phyloP scores from a whole-genome alignment of 75 land plant species.

The Picea glauca region DNA sequence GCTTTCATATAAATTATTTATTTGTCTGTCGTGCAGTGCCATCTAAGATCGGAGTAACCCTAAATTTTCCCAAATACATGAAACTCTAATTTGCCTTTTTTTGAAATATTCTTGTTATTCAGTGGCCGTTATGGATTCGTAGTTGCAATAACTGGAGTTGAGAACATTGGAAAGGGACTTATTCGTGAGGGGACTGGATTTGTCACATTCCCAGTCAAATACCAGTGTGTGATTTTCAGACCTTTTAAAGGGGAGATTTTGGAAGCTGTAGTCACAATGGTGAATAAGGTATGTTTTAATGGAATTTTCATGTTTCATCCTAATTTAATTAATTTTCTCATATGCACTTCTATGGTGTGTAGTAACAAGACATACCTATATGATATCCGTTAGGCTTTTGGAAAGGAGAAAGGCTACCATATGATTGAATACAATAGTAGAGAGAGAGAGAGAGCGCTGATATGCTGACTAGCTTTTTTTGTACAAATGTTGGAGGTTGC shows the following conservation, averaged over 20 bases:
- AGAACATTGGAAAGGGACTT: constrained; percentile 85
- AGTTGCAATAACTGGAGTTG: constrained; percentile 92
- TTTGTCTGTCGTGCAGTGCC: too few relatives aligned
- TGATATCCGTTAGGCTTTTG: too few relatives aligned
- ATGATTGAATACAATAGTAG: too few relatives aligned
- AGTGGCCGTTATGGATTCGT: constrained; percentile 99
- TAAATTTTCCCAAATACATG: not conserved
- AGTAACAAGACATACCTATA: too few relatives aligned
- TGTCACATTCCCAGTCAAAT: constrained; percentile 93
- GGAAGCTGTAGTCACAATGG: constrained; percentile 97
- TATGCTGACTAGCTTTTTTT: too few relatives aligned
- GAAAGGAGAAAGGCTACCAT: too few relatives aligned
- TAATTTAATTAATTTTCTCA: too few relatives aligned
- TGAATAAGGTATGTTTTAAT: constrained; percentile 71
- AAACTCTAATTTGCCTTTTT: not conserved
- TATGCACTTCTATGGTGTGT: too few relatives aligned
- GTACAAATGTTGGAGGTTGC: too few relatives aligned
- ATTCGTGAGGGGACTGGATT: constrained; percentile 98
- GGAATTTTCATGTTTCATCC: too few relatives aligned
- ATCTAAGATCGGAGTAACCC: not conserved
- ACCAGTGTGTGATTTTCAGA: constrained; percentile 94
- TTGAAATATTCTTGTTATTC: constrained; percentile 9
- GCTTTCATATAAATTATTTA: too few relatives aligned
- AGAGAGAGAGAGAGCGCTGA: too few relatives aligned
- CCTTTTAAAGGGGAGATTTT: constrained; percentile 98